Evolutionary conservation across 75 land plant genomes (phyloP), one percentile per base, ranked within the genome.

Genomic region (Sequoia sempervirens): DNA sequence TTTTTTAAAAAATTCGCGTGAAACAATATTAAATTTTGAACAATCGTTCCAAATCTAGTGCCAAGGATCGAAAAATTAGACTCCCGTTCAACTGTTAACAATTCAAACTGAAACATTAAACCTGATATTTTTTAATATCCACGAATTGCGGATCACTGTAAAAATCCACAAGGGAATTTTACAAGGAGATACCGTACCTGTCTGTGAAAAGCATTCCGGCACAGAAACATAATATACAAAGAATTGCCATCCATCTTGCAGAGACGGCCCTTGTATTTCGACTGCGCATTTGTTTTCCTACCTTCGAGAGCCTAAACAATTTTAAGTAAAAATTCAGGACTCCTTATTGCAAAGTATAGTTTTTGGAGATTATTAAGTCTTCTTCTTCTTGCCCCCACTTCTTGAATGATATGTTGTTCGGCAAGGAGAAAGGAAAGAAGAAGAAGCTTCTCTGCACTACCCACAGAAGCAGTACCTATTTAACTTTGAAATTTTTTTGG

Each of bases 121-220:
- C 66, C 66, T 6, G 5, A 61, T 7, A 1, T 5, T 26, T 61
- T 61, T 61, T 20, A 0, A 61, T 26, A 5, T 23, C 66, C 23
- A 61, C 1, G 23, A 61, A 61, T 26, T 61, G 66, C 66, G 66
- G 66, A 61, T 26, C 66, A 23, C 6, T 50, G 7, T 20, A 6
- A 61, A 61, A 23, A 61, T 23, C 66, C 26, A 20, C 26, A 56
- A 56, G 15, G 3, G 26, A 56, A 56, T 56, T 56, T 56, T 18
- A 56, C 61, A 56, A 56, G 61, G 61, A 20, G 23, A 56, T 56
- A 1, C 26, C 10, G 45, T 43, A 80, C 82, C 82, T 81, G 38
- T 81, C 28, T 45, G 82, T 81, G 61, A 81, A 81, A 32, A 81
- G 82, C 82, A 20, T 34, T 53, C 82, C 82, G 0, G 82, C 61